Base-by-base conservation (phyloP, 2,329 filamentous ascomycete species). In the Exophiala mesophila region DNA sequence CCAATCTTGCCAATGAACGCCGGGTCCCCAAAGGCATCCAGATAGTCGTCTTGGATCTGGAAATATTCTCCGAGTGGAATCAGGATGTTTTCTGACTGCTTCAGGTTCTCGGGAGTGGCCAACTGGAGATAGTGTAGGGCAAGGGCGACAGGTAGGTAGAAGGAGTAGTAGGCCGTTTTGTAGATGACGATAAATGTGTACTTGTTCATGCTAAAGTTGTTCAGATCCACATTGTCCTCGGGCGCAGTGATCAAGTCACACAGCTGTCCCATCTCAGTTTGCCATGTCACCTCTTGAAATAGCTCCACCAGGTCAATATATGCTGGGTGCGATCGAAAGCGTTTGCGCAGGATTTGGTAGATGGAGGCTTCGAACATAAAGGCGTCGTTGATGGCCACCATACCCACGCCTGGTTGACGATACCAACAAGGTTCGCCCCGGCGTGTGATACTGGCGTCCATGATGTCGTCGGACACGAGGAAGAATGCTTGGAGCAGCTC, bases 91-190 rank as follows among this genome's bases (percentile, higher is more conserved):
- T 92, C 80, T 32, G 88, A 84, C 61, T 85, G 83, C 70, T 90
- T 83, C 48, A 98, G 80, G 73, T 96, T 97, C 69, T 85, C 79
- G 19, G 83, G 79, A 6, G 88, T 92, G 16, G 90, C 92, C 47
- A 89, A 75, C 61, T 88, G 82, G 55, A 89, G 79, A 69, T 88
- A 84, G 73, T 90, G 75, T 57, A 98, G 76, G 4, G 92, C 87
- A 32, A 98, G 78, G 7, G 88, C 90, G 42, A 98, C 88, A 45
- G 92, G 92, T 10, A 98, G 83, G 72, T 97, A 97, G 77, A 98
- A 98, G 61, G 85, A 94, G 76, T 98, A 98, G 75, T 94, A 98
- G 38, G 92, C 89, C 17, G 92, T 98, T 81, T 98, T 98, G 82
- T 94, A 97, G 69, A 94, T 86, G 71, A 98, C 92, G 61, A 98